Percentiles rank a stretch among this genome's conserved stretches.
Evolutionary conservation across 2,329 filamentous ascomycete species (phyloP).

Genomic region (Ceratocystis papillata): DNA sequence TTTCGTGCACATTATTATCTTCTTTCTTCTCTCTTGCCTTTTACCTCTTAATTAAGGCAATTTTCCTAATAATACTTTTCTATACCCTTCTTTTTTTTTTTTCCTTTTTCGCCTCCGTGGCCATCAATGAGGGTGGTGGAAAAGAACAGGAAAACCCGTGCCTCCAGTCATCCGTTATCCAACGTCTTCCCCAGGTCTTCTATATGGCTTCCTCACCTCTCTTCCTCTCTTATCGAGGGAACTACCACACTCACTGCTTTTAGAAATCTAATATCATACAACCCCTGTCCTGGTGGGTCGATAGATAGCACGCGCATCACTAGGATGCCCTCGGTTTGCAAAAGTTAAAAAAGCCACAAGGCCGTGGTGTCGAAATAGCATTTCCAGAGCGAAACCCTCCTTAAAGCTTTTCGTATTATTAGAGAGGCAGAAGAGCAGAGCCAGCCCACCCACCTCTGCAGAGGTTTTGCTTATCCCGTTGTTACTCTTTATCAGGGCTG

Average conservation of each 20-base stretch:
- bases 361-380: neutral
- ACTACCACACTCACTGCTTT: neutral
- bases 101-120: neutral
- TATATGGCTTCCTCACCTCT: neutral
- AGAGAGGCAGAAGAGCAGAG: too few relatives aligned
- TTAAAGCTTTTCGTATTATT: too few relatives aligned
- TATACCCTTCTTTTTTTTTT: neutral
- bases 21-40: neutral
- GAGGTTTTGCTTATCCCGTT: neutral
- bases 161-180: too few relatives aligned
- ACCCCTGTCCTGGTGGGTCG: neutral
- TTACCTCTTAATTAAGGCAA: neutral
- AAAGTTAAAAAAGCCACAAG: conserved; percentile 3
- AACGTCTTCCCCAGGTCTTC: neutral
- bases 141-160: too few relatives aligned
- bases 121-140: neutral
- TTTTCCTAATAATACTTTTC: neutral
- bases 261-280: neutral
- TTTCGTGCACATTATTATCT: neutral
- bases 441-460: too few relatives aligned
- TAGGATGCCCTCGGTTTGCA: neutral
- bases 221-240: neutral
- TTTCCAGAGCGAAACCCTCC: neutral
- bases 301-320: neutral
- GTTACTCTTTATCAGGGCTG: neutral